These are phyloP conservation scores for Helenozyma rhizophorensis DNA, from an alignment of 805 yeast species.

Conservation along the genomic window DNA sequence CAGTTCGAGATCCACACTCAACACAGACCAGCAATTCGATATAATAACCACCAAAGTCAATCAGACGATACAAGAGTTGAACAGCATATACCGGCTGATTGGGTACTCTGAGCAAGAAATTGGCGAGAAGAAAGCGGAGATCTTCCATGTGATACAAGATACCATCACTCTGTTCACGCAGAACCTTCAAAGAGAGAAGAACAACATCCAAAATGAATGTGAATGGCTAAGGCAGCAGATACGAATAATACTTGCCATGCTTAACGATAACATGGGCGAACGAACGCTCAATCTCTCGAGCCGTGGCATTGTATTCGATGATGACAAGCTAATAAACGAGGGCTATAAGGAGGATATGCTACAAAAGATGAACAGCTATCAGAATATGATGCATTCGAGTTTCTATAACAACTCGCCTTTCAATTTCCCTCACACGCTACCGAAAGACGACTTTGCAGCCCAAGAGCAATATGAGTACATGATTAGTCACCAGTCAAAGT, in stretches of 20 bases:
- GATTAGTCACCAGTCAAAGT: slow-evolving; percentile 21
- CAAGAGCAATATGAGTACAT: slow-evolving; percentile 24
- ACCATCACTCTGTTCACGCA: slow-evolving; percentile 33
- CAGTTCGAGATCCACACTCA: not conserved
- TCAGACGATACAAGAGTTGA: slow-evolving; percentile 38
- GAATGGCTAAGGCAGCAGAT: slow-evolving; percentile 44
- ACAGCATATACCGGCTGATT: slow-evolving; percentile 45
- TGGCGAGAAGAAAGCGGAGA: slow-evolving; percentile 42
- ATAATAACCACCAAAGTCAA: slow-evolving; percentile 31
- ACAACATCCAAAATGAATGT: slow-evolving; percentile 36
- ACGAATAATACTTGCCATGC: slow-evolving; percentile 35
- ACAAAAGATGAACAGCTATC: slow-evolving; percentile 10
- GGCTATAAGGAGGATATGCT: slow-evolving; percentile 29
- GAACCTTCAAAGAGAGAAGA: slow-evolving; percentile 26
- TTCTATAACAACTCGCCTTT: slow-evolving; percentile 22
- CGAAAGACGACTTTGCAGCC: slow-evolving; percentile 6
- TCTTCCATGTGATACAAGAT: slow-evolving; percentile 46
- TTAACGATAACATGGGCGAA: slow-evolving; percentile 32
- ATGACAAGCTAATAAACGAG: slow-evolving; percentile 20
- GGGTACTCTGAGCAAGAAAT: slow-evolving; percentile 54
- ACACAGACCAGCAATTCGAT: slow-evolving; percentile 22
- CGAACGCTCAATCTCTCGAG: slow-evolving; percentile 12
- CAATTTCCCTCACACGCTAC: slow-evolving; percentile 16
- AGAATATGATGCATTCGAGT: slow-evolving; percentile 5
- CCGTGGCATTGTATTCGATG: slow-evolving; percentile 31